Evolutionary conservation across 2,329 filamentous ascomycete species (phyloP).

Genomic region (Trichoderma sp.): DNA sequence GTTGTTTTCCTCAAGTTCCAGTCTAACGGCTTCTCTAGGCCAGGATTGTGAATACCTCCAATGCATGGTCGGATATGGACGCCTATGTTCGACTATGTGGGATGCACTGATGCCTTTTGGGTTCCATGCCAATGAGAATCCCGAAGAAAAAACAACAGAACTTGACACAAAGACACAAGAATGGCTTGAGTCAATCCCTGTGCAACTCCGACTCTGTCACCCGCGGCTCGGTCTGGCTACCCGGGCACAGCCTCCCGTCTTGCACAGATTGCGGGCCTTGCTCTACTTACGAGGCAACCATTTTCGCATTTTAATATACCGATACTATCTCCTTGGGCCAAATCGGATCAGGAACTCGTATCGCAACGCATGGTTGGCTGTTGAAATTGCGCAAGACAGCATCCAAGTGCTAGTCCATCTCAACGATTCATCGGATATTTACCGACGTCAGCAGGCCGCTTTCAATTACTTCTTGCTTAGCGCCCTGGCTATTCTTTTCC

Average conservation of each 20-base stretch:
- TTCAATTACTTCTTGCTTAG: constrained; percentile 33
- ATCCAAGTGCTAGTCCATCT: constrained; percentile 30
- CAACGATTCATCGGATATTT: constrained; percentile 32
- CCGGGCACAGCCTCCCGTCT: constrained; percentile 44
- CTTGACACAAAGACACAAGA: background rate
- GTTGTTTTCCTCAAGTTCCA: background rate
- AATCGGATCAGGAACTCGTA: constrained; percentile 39
- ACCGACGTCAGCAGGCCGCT: constrained; percentile 30
- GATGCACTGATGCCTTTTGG: constrained; percentile 44
- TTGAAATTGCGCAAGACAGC: constrained; percentile 33
- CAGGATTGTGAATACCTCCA: constrained; percentile 43
- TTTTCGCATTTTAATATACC: constrained; percentile 45
- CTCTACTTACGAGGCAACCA: constrained; percentile 48
- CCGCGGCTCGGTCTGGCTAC: constrained; percentile 39
- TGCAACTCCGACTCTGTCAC: constrained; percentile 1
- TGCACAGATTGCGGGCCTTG: constrained; percentile 44
- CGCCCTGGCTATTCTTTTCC: constrained; percentile 40
- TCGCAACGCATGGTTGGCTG: constrained; percentile 39
- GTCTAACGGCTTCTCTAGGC: constrained; percentile 24
- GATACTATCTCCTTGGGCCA: constrained; percentile 42
- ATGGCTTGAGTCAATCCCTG: background rate
- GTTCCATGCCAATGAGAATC: constrained; percentile 35
- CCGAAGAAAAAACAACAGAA: constrained; percentile 27
- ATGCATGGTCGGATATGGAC: constrained; percentile 51
- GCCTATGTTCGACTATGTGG: constrained; percentile 50